Evolutionary conservation across 192 early-diverging fungal genomes (phyloP).

Genomic region (Phycomyces nitens): DNA sequence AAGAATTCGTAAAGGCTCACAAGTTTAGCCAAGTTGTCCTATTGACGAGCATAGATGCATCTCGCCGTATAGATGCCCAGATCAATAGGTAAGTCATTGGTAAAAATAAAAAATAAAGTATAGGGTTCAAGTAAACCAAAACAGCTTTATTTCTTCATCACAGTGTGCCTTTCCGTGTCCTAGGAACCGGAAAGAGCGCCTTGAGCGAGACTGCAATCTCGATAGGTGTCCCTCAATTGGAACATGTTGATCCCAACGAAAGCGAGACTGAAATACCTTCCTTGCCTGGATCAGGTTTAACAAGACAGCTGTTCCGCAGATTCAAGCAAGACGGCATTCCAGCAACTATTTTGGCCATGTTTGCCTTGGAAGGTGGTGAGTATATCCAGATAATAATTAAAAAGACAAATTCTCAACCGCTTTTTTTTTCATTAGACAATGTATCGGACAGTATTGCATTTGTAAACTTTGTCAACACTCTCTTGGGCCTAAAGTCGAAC

Average conservation of each 20-base stretch:
- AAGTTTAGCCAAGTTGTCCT: slow-evolving; percentile 56
- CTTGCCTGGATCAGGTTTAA: slow-evolving; percentile 58
- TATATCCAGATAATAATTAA: neutral
- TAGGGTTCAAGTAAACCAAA: neutral
- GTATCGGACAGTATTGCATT: slow-evolving; percentile 61
- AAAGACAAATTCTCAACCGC: neutral
- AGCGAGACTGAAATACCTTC: slow-evolving; percentile 36
- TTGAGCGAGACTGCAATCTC: slow-evolving; percentile 22
- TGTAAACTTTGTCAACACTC: slow-evolving; percentile 47
- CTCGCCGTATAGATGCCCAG: slow-evolving; percentile 57
- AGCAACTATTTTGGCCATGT: slow-evolving; percentile 48
- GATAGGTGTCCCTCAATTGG: slow-evolving; percentile 35
- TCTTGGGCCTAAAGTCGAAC: slow-evolving; percentile 19
- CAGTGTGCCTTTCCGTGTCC: slow-evolving; percentile 45
- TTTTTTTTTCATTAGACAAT: slow-evolving; percentile 50
- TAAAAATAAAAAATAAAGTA: neutral
- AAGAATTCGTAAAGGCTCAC: slow-evolving; percentile 50
- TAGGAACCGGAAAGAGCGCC: slow-evolving; percentile 20
- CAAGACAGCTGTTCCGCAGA: slow-evolving; percentile 48
- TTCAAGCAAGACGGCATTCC: slow-evolving; percentile 40
- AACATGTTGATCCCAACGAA: slow-evolving; percentile 10
- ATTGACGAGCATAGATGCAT: slow-evolving; percentile 67
- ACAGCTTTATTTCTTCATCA: slow-evolving; percentile 15
- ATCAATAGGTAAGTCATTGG: slow-evolving; percentile 47
- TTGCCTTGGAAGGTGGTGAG: slow-evolving; percentile 67